Base-by-base conservation (phyloP, 1,284 basidiomycete genomes). In the Ganoderma boninense region DNA sequence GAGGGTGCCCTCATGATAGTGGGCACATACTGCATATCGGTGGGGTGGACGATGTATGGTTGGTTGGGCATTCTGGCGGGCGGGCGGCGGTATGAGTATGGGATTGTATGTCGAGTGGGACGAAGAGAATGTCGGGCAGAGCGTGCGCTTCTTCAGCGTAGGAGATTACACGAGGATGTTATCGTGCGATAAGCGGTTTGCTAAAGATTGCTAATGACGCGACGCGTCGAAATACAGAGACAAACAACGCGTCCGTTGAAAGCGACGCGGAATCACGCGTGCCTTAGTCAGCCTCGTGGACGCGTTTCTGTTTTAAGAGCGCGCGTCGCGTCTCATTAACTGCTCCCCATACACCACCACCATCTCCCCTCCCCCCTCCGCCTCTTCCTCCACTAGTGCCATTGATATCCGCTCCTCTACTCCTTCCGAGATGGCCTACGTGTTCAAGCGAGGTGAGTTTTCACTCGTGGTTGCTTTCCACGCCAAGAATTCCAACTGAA, bases 381-480 rank as follows among this genome's bases (percentile, higher is more conserved):
- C 65, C 62, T 62, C 20, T 23, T 8, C 54, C 3, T n/a, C 32
- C 18, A 52, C 26, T 56, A n/a, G 57, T 65, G 60, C 60, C 69
- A 68, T 70, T 60, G 49, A 68, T 57, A 59, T 66, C 54, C 59
- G 61, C 67, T n/a, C 56, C 35, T 59, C 2, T 10, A 60, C 35
- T 65, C 67, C 18, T 60, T 62, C 49, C 26, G 44, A 68, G 66
- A 91, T 91, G 90, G 87, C 90, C 35, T 93, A 85, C 78, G 92
- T 94, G 49, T 93, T 88, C 81, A 94, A 94, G 80, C 86, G 92
- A 88, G 91, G 91, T 91, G 70, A 80, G 90, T 82, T 29, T 63
- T 38, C 20, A 18, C n/a, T 11, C 62, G 40, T 61, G 20, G 18
- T 56, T 68, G 49, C 5, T 65, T 52, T 67, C 60, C 26, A 67